Percentiles rank a stretch among this genome's conserved stretches.
Evolutionary conservation across 176 grass and related monocot species (phyloP).

Genomic region (Bonia amplexicaulis): DNA sequence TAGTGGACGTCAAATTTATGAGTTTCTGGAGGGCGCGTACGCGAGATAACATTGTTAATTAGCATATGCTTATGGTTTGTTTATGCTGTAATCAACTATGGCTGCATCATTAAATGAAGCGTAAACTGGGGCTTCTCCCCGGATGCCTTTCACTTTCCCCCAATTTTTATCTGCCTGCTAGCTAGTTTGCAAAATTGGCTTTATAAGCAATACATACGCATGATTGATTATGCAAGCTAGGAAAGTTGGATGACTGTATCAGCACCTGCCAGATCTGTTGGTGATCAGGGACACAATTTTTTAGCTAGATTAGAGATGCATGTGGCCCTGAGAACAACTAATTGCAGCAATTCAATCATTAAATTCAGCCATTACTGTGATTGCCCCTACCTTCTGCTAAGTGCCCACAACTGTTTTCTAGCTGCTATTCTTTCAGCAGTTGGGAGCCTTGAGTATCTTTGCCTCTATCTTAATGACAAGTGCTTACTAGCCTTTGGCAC

Average conservation of each 20-base stretch:
- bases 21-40: background rate
- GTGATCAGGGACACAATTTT: constrained; percentile 14
- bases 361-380: constrained; percentile 52
- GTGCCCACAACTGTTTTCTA: constrained; percentile 42
- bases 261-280: constrained; percentile 55
- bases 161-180: constrained; percentile 29
- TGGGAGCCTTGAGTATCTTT: constrained; percentile 45
- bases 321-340: constrained; percentile 56
- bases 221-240: constrained; percentile 43
- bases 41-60: constrained; percentile 31
- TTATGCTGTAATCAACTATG: constrained; percentile 48
- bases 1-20: background rate
- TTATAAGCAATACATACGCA: constrained; percentile 38
- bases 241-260: constrained; percentile 50
- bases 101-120: constrained; percentile 42
- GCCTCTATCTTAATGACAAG: constrained; percentile 57
- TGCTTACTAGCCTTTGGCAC: constrained; percentile 44
- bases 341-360: constrained; percentile 64
- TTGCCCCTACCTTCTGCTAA: constrained; percentile 38
- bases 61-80: constrained; percentile 13
- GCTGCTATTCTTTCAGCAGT: constrained; percentile 27
- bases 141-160: constrained; percentile 20
- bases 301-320: constrained; percentile 44
- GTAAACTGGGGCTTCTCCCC: constrained; percentile 35
- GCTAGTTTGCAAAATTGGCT: constrained; percentile 29